A percentile compares a stretch with the other conserved stretches of the same genome.
Conservation (phyloP, 2,329 filamentous ascomycete genomes). For the Rhynchosporium secalis region DNA sequence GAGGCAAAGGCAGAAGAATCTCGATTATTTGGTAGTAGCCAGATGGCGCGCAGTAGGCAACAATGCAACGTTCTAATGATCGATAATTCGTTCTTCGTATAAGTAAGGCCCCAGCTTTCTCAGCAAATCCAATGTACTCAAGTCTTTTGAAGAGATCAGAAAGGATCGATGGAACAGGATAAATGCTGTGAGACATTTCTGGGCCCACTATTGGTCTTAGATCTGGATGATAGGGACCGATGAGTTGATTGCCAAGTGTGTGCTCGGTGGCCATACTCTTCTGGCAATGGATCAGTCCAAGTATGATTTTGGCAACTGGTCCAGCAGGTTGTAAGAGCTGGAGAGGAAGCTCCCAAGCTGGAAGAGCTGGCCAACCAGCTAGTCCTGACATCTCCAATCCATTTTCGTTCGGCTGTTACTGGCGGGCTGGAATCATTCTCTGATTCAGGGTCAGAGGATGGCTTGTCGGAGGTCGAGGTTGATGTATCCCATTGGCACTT, state of each 20-base stretch:
- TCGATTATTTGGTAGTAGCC: no score
- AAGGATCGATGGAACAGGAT: conserved; percentile 36
- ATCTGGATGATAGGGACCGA: conserved; percentile 41
- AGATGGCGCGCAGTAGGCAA: no score
- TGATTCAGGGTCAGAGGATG: conserved; percentile 9
- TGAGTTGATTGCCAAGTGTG: conserved; percentile 37
- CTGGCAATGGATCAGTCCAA: conserved; percentile 42
- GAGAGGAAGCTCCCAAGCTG: conserved; percentile 41
- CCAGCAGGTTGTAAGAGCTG: conserved; percentile 38
- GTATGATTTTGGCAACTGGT: conserved; percentile 42
- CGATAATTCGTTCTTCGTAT: no score
- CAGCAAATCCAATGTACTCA: conserved; percentile 22
- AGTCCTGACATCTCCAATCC: neutral
- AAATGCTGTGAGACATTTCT: conserved; percentile 33
- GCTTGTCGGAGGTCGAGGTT: conserved; percentile 1
- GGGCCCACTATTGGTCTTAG: conserved; percentile 41
- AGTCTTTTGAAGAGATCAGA: conserved; percentile 34
- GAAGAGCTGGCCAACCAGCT: conserved; percentile 35
- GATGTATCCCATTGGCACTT: conserved; percentile 7
- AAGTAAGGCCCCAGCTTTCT: conserved; percentile 29
- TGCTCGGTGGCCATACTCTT: conserved; percentile 38
- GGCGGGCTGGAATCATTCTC: neutral
- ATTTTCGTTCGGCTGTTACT: conserved; percentile 1
- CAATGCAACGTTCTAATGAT: no score
- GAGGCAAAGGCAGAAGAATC: no score